These are phyloP conservation scores for Coccinonectria pachysandricola DNA, from an alignment of 2,329 filamentous ascomycete species.

Conservation along the genomic window DNA sequence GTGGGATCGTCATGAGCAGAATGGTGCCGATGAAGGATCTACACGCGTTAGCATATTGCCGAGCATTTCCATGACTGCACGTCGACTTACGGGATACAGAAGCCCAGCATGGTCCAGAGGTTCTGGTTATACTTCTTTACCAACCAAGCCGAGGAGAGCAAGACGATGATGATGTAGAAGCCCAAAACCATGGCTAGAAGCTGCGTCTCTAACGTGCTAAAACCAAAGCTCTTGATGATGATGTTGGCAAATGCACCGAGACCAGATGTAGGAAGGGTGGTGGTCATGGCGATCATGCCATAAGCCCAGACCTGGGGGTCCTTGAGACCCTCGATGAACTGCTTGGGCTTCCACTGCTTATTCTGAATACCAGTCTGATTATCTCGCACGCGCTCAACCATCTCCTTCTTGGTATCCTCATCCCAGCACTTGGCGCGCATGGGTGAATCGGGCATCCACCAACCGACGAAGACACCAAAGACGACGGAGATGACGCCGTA, in stretches of 20 bases:
- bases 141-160: slow-evolving; percentile 56
- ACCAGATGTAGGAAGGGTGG: slow-evolving; percentile 62
- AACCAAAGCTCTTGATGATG: slow-evolving; percentile 61
- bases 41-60: slow-evolving; percentile 4
- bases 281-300: slow-evolving; percentile 56
- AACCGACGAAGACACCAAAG: slow-evolving; percentile 54
- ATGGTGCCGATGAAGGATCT: slow-evolving; percentile 63
- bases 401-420: slow-evolving; percentile 54
- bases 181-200: slow-evolving; percentile 67
- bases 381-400: slow-evolving; percentile 48
- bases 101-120: slow-evolving; percentile 53
- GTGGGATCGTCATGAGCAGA: slow-evolving; percentile 58
- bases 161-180: slow-evolving; percentile 60
- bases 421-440: slow-evolving; percentile 62
- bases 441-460: slow-evolving; percentile 57
- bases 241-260: slow-evolving; percentile 66
- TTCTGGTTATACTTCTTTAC: slow-evolving; percentile 63
- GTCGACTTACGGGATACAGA: slow-evolving; percentile 48
- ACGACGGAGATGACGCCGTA: slow-evolving; percentile 55
- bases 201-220: slow-evolving; percentile 57
- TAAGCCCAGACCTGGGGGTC: slow-evolving; percentile 62
- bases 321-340: slow-evolving; percentile 39
- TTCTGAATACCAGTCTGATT: slow-evolving; percentile 55
- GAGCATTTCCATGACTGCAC: too few species aligned
- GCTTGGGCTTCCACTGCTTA: slow-evolving; percentile 34